Evolutionary conservation across 345 rosid genomes (phyloP).

Genomic region (Fremontodendron californicum): DNA sequence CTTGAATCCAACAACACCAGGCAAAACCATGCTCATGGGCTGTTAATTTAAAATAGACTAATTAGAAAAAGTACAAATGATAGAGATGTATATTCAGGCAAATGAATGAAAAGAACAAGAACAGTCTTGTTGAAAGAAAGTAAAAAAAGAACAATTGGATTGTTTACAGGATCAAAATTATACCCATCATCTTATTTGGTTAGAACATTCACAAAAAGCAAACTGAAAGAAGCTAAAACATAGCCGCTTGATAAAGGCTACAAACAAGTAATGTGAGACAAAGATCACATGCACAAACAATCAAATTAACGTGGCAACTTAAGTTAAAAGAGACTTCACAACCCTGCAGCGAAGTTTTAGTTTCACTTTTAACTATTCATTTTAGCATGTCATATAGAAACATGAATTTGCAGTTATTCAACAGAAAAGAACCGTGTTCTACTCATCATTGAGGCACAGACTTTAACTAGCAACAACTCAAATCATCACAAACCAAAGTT

Average conservation of each 20-base stretch:
- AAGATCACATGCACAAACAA: neutral
- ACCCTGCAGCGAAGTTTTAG: neutral
- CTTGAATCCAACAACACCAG: constrained; percentile 99
- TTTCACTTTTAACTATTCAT: neutral
- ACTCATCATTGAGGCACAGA: neutral
- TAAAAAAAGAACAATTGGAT: neutral
- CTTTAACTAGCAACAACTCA: neutral
- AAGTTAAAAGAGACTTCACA: neutral
- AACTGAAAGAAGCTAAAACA: neutral
- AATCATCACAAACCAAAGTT: neutral
- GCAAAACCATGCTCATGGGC: constrained; percentile 99
- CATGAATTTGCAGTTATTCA: neutral
- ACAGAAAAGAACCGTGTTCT: neutral
- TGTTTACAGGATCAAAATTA: neutral
- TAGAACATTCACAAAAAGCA: neutral
- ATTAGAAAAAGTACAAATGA: constrained; percentile 7
- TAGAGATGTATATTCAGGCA: neutral
- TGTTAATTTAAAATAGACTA: constrained; percentile 27
- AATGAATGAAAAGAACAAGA: neutral
- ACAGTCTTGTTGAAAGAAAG: neutral
- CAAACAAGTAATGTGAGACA: neutral
- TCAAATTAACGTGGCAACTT: neutral
- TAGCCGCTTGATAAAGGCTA: neutral
- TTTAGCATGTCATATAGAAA: neutral
- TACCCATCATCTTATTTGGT: neutral